These are phyloP conservation scores for Cladophialophora exuberans DNA, from an alignment of 2,329 filamentous ascomycete genomes.

Conservation along the genomic window DNA sequence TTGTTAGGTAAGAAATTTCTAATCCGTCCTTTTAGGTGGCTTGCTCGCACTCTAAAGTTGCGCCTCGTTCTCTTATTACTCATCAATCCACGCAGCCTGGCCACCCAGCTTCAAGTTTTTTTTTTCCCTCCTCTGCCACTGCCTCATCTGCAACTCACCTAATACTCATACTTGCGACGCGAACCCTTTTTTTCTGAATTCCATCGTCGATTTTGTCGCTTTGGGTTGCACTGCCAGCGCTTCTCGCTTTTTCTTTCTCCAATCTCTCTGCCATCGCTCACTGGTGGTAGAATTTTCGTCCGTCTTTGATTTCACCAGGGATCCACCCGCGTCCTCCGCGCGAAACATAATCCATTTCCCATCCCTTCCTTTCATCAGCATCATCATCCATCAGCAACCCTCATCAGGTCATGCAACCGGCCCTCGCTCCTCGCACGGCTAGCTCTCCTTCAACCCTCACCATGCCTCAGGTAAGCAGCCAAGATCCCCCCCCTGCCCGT, in stretches of 20 bases:
- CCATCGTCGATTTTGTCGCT: slow-evolving; percentile 1
- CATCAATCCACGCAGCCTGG: slow-evolving; percentile 13
- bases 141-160: slow-evolving; percentile 4
- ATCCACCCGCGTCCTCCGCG: slow-evolving; percentile 4
- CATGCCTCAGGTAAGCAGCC: slow-evolving; percentile 33
- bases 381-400: slow-evolving; percentile 8
- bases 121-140: background rate
- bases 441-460: slow-evolving; percentile 24
- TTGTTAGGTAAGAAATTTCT: slow-evolving; percentile 32
- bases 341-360: slow-evolving; percentile 9
- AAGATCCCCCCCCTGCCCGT: slow-evolving; percentile 18
- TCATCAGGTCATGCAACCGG: slow-evolving; percentile 24
- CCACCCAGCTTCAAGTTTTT: slow-evolving; percentile 1
- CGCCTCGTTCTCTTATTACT: slow-evolving; percentile 14
- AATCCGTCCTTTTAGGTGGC: slow-evolving; percentile 16
- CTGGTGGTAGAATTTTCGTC: slow-evolving; percentile 7
- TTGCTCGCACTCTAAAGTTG: too few relatives aligned
- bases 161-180: background rate
- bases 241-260: background rate
- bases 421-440: slow-evolving; percentile 29
- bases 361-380: slow-evolving; percentile 1
- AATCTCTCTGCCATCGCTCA: background rate
- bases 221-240: too few relatives aligned
- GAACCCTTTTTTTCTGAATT: too few relatives aligned
- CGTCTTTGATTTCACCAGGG: slow-evolving; percentile 1